Base-by-base conservation (phyloP, 2,329 filamentous ascomycete species). In the Hypoxylon sp. region DNA sequence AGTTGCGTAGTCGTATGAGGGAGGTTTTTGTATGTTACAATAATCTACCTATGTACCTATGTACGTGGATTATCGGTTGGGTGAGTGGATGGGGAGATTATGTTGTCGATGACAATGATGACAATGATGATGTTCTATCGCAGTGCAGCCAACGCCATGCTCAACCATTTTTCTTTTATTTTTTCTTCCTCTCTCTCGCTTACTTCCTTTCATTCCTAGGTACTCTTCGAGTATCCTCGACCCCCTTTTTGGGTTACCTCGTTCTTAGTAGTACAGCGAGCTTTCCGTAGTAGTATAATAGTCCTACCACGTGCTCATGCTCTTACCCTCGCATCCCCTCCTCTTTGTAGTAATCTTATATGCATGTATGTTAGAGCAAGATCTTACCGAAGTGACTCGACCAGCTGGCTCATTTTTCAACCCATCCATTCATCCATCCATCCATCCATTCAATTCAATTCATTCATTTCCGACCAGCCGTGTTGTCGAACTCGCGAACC, bases 401-500 rank as follows among this genome's bases (percentile, higher is more conserved):
- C n/a, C 4, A n/a, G 16, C 7, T 16, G 2, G 8, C 12, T 30
- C 13, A 11, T 12, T 11, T n/a, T n/a, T n/a, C n/a, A n/a, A n/a
- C n/a, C n/a, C n/a, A n/a, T n/a, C n/a, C n/a, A n/a, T n/a, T n/a
- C n/a, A n/a, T n/a, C n/a, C n/a, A n/a, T n/a, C n/a, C n/a, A n/a
- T n/a, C n/a, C n/a, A n/a, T n/a, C n/a, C n/a, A n/a, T n/a, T n/a
- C n/a, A n/a, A n/a, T n/a, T n/a, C n/a, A n/a, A n/a, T n/a, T n/a
- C n/a, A n/a, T n/a, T n/a, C n/a, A n/a, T n/a, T n/a, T 62, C 49
- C 51, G 63, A 3, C 51, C 32, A 11, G 67, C 34, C 4, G 65
- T 65, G 42, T 63, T 68, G 52, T 70, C 67, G 44, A 70, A 70
- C 36, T 69, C 67, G 15, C 59, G 59, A 13, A 69, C 63, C 55